A percentile compares a stretch with the other conserved stretches of the same genome.
phyloP scores from a whole-genome alignment of 2,329 filamentous ascomycete species.

The Huntiella abstrusa region DNA sequence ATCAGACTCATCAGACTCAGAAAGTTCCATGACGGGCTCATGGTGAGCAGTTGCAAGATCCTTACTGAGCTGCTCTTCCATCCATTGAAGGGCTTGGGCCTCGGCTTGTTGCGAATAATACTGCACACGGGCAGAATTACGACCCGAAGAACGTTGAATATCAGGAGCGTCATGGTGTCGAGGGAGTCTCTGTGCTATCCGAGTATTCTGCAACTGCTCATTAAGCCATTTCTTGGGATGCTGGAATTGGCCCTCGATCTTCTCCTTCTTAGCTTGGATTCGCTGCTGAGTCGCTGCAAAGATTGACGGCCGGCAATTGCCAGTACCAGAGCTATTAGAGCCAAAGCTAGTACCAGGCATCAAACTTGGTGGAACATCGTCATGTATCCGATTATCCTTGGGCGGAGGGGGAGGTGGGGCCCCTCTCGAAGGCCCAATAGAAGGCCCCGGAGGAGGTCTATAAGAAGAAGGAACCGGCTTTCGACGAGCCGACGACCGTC shows the following conservation, averaged over 20 bases:
- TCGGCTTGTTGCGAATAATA: no score
- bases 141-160: no score
- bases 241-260: not conserved
- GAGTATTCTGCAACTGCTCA: not conserved
- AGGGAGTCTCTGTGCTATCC: no score
- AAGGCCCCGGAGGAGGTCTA: not conserved
- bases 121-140: no score
- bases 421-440: not conserved
- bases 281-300: conserved; percentile 1
- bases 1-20: conserved; percentile 40
- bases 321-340: not conserved
- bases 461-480: conserved; percentile 2
- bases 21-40: conserved; percentile 41
- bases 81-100: no score
- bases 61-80: conserved; percentile 6
- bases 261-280: not conserved
- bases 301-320: conserved; percentile 3
- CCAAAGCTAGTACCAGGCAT: not conserved
- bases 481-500: conserved; percentile 5
- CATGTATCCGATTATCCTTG: not conserved
- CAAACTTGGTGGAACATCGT: not conserved
- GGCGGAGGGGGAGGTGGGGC: not conserved
- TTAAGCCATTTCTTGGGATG: not conserved
- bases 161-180: no score
- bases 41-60: conserved; percentile 16